Evolutionary conservation across 805 yeast genomes (phyloP).

Genomic region (Kuraishia hungarica): DNA sequence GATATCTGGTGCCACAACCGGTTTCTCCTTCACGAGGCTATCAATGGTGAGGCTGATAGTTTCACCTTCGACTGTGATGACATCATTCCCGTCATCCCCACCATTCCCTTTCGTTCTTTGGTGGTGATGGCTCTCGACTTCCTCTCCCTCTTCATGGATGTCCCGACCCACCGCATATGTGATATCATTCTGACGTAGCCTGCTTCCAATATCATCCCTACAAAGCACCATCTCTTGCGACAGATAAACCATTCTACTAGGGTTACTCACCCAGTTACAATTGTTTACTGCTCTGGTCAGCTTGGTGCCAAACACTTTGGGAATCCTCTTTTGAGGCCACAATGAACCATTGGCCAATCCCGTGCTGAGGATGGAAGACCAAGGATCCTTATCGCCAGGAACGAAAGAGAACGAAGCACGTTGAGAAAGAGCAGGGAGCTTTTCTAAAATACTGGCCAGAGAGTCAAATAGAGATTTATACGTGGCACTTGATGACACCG

Average conservation of each 20-base stretch:
- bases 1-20: slow-evolving; percentile 29
- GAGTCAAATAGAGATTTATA: slow-evolving; percentile 68
- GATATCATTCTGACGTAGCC: slow-evolving; percentile 65
- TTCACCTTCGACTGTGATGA: slow-evolving; percentile 14
- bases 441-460: slow-evolving; percentile 55
- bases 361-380: slow-evolving; percentile 67
- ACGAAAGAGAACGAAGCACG: slow-evolving; percentile 57
- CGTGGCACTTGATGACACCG: slow-evolving; percentile 39
- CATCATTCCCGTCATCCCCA: slow-evolving; percentile 18
- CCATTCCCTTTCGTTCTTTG: slow-evolving; percentile 15
- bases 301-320: slow-evolving; percentile 62
- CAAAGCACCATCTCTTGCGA: slow-evolving; percentile 75
- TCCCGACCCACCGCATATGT: slow-evolving; percentile 30
- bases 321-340: slow-evolving; percentile 73
- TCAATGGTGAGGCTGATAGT: slow-evolving; percentile 7
- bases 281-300: slow-evolving; percentile 49
- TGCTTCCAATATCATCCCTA: slow-evolving; percentile 64
- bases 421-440: slow-evolving; percentile 44
- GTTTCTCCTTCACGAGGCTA: slow-evolving; percentile 7
- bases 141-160: slow-evolving; percentile 13
- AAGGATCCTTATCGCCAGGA: slow-evolving; percentile 92
- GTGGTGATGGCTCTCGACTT: no score
- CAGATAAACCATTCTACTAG: slow-evolving; percentile 66
- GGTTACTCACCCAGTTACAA: slow-evolving; percentile 62
- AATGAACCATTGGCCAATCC: slow-evolving; percentile 39